Evolutionary conservation across 2,329 filamentous ascomycete genomes (phyloP).

Genomic region (Colletotrichum australisinense): DNA sequence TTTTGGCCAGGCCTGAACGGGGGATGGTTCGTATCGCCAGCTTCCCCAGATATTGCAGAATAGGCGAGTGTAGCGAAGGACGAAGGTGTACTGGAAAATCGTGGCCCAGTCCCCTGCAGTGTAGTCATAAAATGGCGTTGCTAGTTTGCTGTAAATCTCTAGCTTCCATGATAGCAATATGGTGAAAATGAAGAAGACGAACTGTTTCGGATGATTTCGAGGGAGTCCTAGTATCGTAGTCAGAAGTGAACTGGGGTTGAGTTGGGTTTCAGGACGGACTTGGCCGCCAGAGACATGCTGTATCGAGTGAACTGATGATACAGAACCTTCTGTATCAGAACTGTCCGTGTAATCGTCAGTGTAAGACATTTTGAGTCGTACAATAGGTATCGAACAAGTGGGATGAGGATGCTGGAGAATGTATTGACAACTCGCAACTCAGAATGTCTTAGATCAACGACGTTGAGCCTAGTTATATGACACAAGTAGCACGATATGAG

Average conservation of each 20-base stretch:
- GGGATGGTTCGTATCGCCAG: constrained; percentile 51
- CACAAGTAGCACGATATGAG: background rate
- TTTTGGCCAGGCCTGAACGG: constrained; percentile 40
- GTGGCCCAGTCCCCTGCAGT: background rate
- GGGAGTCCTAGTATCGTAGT: no score
- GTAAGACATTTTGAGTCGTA: background rate
- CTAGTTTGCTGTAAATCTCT: no score
- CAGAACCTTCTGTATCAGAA: no score
- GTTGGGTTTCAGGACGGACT: no score
- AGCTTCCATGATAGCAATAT: background rate
- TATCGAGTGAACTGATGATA: no score
- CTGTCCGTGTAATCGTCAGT: background rate
- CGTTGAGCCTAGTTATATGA: background rate
- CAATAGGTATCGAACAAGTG: background rate
- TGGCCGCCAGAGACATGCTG: no score
- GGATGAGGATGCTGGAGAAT: background rate
- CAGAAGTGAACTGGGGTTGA: no score
- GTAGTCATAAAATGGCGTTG: background rate
- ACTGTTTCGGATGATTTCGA: background rate
- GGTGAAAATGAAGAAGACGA: background rate
- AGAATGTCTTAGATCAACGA: background rate
- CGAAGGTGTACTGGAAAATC: background rate
- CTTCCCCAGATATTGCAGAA: constrained; percentile 1
- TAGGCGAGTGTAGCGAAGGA: constrained; percentile 14
- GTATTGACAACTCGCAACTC: background rate